Evolutionary conservation across 75 land plant species (phyloP).

Genomic region (Isoetes taiwanensis): DNA sequence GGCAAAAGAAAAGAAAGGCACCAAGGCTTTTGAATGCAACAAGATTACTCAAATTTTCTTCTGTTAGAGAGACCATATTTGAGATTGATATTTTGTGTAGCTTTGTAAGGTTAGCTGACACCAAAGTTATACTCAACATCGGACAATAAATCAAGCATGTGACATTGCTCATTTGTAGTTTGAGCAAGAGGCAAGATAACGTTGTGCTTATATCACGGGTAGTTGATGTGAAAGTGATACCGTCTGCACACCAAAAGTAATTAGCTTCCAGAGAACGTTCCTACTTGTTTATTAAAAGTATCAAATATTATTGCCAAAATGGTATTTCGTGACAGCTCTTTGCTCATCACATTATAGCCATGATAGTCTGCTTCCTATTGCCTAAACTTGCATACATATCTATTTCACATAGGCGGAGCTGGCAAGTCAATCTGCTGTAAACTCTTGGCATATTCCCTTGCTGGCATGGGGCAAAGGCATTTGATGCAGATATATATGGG

Average conservation of each 20-base stretch:
- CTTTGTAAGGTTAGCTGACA: too few relatives aligned
- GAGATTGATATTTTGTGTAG: too few relatives aligned
- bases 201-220: constrained; percentile 83
- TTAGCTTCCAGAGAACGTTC: constrained; percentile 59
- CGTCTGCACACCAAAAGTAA: constrained; percentile 88
- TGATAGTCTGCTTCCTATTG: not conserved
- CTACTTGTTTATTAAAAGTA: constrained; percentile 54
- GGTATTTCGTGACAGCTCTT: constrained; percentile 24
- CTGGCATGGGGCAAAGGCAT: constrained; percentile 96
- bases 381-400: not conserved
- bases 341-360: not conserved
- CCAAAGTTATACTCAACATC: too few relatives aligned
- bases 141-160: too few relatives aligned
- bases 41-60: too few relatives aligned
- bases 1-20: too few relatives aligned
- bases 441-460: constrained; percentile 86
- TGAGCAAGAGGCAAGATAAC: constrained; percentile 82
- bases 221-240: constrained; percentile 54
- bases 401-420: constrained; percentile 68
- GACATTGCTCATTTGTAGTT: constrained; percentile 33
- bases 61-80: too few relatives aligned
- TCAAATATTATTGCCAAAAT: constrained; percentile 90
- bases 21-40: too few relatives aligned
- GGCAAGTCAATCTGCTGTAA: constrained; percentile 96
- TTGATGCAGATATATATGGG: constrained; percentile 98